Evolutionary conservation across 176 grass and related monocot species (phyloP), one percentile per base, ranked within the genome.

Genomic region (Dactylis glomerata): DNA sequence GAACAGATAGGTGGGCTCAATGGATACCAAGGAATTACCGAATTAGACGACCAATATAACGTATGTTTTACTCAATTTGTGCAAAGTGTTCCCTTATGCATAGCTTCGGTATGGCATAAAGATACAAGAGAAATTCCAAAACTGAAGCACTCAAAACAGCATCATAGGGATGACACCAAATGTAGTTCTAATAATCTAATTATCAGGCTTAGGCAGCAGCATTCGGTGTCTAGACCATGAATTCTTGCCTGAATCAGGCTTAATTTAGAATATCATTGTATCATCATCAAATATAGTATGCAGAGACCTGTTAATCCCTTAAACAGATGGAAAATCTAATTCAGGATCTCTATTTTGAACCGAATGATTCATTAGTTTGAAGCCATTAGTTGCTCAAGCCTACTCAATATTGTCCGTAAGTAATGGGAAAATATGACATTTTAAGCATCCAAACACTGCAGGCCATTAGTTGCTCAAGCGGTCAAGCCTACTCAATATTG

Each of bases 121-220:
- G 31, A 77, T 51, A 78, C 30, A 40, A 37, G 37, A 57, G 64
- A 41, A 87, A 46, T 37, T 87, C 68, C 75, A 81, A 83, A n/a
- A 58, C 13, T 36, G 14, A 44, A 57, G 74, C 79, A 79, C 80
- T 73, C 49, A 17, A 31, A 36, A 58, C 58, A 76, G 37, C 57
- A 75, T 19, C 76, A 80, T 67, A 17, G 3, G 23, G 37, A 74
- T 84, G 33, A 22, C 87, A 89, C 77, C 87, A 47, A 81, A 85
- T 81, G 87, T 24, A 85, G 42, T 74, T 31, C 8, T 72, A n/a
- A n/a, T n/a, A 8, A 8, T 63, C 68, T 61, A 26, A 85, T 41
- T 68, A 50, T 57, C 67, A 66, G 57, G 76, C 68, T 64, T 79
- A 27, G 83, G 22, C 52, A 76, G 77, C 62, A 58, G 23, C 82